Conservation (phyloP, 2,329 filamentous ascomycete genomes). For the Lojkania enalia region DNA sequence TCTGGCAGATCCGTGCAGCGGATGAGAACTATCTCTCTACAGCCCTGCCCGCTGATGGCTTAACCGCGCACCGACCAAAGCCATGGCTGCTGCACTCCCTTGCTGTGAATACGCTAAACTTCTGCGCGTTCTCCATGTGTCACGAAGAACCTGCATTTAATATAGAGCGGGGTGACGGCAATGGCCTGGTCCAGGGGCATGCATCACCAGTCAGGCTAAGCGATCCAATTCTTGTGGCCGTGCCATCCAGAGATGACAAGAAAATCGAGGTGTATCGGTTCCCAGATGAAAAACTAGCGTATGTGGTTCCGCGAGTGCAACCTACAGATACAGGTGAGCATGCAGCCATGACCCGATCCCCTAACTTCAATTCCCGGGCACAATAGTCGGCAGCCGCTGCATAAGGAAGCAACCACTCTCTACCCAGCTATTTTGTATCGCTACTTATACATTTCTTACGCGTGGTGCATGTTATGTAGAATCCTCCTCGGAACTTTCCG, state of each 20-base stretch:
- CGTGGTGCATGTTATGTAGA: no score
- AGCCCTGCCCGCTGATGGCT: slow-evolving; percentile 69
- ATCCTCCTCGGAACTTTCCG: slow-evolving; percentile 27
- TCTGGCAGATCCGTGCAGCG: slow-evolving; percentile 72
- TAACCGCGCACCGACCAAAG: slow-evolving; percentile 55
- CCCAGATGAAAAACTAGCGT: slow-evolving; percentile 71
- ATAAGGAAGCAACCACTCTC: no score
- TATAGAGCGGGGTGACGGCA: neutral
- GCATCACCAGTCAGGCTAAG: slow-evolving; percentile 8
- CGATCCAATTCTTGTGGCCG: slow-evolving; percentile 66
- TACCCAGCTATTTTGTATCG: no score
- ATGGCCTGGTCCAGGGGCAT: neutral
- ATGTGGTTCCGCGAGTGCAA: slow-evolving; percentile 55
- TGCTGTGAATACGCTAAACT: slow-evolving; percentile 91
- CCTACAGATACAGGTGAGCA: slow-evolving; percentile 49
- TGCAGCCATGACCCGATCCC: no score
- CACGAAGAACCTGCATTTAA: slow-evolving; percentile 16
- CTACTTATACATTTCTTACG: no score
- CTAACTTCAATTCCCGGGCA: no score
- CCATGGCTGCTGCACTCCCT: slow-evolving; percentile 88
- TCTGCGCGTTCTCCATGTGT: slow-evolving; percentile 79
- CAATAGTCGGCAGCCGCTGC: no score
- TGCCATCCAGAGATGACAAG: slow-evolving; percentile 61
- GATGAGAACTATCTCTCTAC: slow-evolving; percentile 69
- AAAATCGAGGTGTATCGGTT: slow-evolving; percentile 81